Evolutionary conservation across 805 yeast species (phyloP).

Genomic region (Kurtzmaniella cleridarum): DNA sequence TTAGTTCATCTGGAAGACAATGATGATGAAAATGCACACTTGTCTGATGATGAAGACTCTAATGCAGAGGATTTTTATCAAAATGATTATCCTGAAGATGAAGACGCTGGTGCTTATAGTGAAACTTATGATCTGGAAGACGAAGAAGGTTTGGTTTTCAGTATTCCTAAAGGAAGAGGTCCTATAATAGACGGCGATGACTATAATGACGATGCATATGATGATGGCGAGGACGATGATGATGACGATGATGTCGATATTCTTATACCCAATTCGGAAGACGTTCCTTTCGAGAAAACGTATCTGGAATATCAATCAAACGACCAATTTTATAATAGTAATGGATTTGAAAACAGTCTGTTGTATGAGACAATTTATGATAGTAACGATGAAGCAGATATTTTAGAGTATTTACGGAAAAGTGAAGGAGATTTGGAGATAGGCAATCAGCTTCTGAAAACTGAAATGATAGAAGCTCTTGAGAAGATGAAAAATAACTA

Average conservation of each 20-base stretch:
- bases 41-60: constrained; percentile 75
- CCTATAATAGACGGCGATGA: constrained; percentile 16
- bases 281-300: constrained; percentile 2
- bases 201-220: constrained; percentile 17
- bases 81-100: constrained; percentile 95
- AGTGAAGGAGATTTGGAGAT: no score
- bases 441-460: constrained; percentile 1
- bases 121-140: constrained; percentile 13
- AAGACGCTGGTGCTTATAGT: constrained; percentile 46
- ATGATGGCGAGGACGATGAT: constrained; percentile 29
- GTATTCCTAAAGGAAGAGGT: constrained; percentile 7
- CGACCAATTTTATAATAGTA: no score
- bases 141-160: constrained; percentile 13
- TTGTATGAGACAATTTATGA: no score
- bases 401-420: no score
- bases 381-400: no score
- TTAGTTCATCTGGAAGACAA: constrained; percentile 35
- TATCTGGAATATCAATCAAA: no score
- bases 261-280: constrained; percentile 1
- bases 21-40: constrained; percentile 15
- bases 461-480: constrained; percentile 6
- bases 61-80: constrained; percentile 88
- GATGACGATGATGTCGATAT: constrained; percentile 21
- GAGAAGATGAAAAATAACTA: constrained; percentile 3
- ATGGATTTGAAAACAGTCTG: no score